A percentile compares a stretch with the other conserved stretches of the same genome.
phyloP scores from a whole-genome alignment of 2,329 filamentous ascomycete genomes.

The Diplodia seriata region DNA sequence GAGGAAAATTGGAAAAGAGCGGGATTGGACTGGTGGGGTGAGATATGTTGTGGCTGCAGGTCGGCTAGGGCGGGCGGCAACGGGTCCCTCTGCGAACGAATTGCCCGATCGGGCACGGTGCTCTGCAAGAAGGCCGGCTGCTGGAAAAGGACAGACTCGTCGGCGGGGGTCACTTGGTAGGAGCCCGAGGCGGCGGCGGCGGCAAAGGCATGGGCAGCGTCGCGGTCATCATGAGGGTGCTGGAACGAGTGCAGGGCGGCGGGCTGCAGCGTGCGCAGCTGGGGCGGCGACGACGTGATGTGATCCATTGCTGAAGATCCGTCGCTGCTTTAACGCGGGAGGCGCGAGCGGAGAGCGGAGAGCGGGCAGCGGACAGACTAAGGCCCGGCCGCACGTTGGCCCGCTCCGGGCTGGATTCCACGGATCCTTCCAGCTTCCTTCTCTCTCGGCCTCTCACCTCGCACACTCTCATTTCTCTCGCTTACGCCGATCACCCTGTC shows the following conservation, averaged over 20 bases:
- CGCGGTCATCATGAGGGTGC: conserved; percentile 36
- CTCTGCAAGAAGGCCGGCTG: conserved; percentile 10
- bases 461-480: not conserved
- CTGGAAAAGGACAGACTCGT: conserved; percentile 36
- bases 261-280: conserved; percentile 41
- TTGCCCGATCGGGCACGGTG: conserved; percentile 35
- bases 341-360: not conserved
- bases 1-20: conserved; percentile 35
- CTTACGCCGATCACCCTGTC: not conserved
- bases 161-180: conserved; percentile 50
- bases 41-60: conserved; percentile 39
- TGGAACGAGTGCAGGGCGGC: conserved; percentile 42
- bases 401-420: conserved; percentile 47
- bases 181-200: conserved; percentile 39
- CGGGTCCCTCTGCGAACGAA: conserved; percentile 38
- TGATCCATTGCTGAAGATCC: conserved; percentile 31
- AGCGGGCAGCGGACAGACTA: not conserved
- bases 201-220: conserved; percentile 31
- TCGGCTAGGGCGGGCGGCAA: conserved; percentile 45
- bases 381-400: conserved; percentile 31
- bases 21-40: conserved; percentile 34
- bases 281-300: conserved; percentile 36
- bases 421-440: conserved; percentile 37
- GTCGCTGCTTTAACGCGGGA: conserved; percentile 44
- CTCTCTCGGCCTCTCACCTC: not conserved